Conservation (phyloP, 2,329 filamentous ascomycete species). For the Myriosclerotinia curreyana region DNA sequence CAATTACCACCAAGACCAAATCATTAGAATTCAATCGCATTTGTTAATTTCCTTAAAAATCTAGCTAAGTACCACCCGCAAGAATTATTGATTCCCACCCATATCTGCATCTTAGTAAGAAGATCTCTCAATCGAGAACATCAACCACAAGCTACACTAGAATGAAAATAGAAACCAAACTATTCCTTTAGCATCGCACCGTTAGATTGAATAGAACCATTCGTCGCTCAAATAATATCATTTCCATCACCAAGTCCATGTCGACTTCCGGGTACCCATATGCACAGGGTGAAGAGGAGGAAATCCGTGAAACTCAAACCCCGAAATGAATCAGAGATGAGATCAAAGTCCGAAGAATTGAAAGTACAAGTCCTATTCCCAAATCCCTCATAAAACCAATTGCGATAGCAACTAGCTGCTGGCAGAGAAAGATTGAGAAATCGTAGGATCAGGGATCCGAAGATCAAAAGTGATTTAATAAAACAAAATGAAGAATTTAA, state of each 20-base stretch:
- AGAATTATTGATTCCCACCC: background rate
- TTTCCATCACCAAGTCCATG: slow-evolving; percentile 12
- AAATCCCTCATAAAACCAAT: slow-evolving; percentile 6
- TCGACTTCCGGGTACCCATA: background rate
- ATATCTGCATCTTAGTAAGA: background rate
- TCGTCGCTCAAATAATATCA: background rate
- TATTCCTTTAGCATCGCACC: background rate
- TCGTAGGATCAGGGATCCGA: slow-evolving; percentile 25
- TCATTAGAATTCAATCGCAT: background rate
- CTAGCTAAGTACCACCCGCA: background rate
- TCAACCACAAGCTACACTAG: background rate
- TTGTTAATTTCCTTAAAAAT: background rate
- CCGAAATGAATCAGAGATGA: background rate
- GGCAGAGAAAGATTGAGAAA: slow-evolving; percentile 5
- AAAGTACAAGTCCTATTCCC: slow-evolving; percentile 26
- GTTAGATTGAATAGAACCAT: background rate
- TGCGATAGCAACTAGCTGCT: background rate
- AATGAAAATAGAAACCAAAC: background rate
- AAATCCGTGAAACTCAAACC: background rate
- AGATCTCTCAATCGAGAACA: background rate
- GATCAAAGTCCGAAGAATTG: slow-evolving; percentile 28
- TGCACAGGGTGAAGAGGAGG: slow-evolving; percentile 4
- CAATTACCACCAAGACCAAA: background rate
- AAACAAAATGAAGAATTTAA: slow-evolving; percentile 30
- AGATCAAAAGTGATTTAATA: slow-evolving; percentile 27